These are phyloP conservation scores for Trichoderma polysporum DNA, from an alignment of 2,329 filamentous ascomycete species.

Conservation along the genomic window DNA sequence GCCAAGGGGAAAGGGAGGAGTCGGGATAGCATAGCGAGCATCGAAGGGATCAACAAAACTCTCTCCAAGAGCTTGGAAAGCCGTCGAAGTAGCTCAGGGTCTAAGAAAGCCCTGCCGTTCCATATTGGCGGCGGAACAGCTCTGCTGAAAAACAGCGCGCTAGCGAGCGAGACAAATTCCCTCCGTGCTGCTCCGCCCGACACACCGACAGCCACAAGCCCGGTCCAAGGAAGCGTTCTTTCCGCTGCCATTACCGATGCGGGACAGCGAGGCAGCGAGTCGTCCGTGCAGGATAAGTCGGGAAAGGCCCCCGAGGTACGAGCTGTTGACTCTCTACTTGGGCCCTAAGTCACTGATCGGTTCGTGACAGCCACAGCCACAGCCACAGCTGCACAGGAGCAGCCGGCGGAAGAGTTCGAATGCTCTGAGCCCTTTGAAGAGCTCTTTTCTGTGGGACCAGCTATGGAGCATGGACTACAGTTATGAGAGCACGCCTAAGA, in stretches of 20 bases:
- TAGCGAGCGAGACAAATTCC: conserved; percentile 60
- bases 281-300: conserved; percentile 26
- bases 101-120: conserved; percentile 70
- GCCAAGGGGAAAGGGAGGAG: conserved; percentile 46
- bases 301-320: conserved; percentile 52
- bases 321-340: conserved; percentile 51
- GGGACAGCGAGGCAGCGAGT: conserved; percentile 29
- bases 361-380: conserved; percentile 17
- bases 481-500: conserved; percentile 45
- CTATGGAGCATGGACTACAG: conserved; percentile 62
- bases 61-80: conserved; percentile 87
- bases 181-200: conserved; percentile 50
- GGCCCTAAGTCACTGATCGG: conserved; percentile 42
- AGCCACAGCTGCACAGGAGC: conserved; percentile 29
- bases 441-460: conserved; percentile 60
- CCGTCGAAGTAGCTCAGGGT: conserved; percentile 82
- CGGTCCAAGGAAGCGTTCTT: conserved; percentile 37
- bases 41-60: conserved; percentile 73
- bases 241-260: conserved; percentile 27
- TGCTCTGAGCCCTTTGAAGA: conserved; percentile 42
- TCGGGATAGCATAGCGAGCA: conserved; percentile 52
- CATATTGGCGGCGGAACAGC: conserved; percentile 42
- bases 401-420: conserved; percentile 42
- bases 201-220: conserved; percentile 42
- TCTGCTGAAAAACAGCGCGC: conserved; percentile 49